Evolutionary conservation across 768 basidiomycete species (phyloP).

Genomic region (Lepiota brunneoincarnata): DNA sequence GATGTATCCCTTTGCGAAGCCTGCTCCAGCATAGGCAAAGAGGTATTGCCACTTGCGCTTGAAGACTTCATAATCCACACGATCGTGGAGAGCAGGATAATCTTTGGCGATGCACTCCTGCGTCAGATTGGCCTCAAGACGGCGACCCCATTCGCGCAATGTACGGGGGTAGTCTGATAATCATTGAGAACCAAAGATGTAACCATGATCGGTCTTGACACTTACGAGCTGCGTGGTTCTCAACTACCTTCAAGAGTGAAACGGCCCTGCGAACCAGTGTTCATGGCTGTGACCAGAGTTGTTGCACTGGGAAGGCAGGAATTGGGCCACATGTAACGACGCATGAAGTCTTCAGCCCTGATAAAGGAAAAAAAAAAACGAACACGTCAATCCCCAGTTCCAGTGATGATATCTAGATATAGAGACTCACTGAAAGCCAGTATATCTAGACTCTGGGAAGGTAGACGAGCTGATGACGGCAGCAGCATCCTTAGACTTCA

Average conservation of each 20-base stretch:
- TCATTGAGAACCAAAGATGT: neutral
- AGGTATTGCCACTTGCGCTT: constrained; percentile 83
- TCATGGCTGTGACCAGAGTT: constrained; percentile 71
- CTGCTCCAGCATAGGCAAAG: constrained; percentile 78
- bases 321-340: constrained; percentile 88
- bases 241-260: constrained; percentile 83
- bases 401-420: neutral
- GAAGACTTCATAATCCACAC: constrained; percentile 62
- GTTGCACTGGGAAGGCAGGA: constrained; percentile 86
- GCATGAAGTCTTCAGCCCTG: constrained; percentile 82
- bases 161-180: constrained; percentile 79
- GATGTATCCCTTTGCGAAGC: constrained; percentile 78
- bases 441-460: constrained; percentile 68
- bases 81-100: constrained; percentile 58
- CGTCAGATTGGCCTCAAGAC: constrained; percentile 63
- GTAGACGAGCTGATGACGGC: constrained; percentile 69
- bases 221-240: constrained; percentile 81
- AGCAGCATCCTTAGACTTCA: constrained; percentile 66
- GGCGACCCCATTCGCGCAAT: constrained; percentile 85
- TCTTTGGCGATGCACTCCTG: constrained; percentile 57
- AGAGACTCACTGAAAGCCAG: constrained; percentile 66
- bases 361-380: constrained; percentile 5
- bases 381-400: constrained; percentile 1
- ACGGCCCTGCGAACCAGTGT: constrained; percentile 64
- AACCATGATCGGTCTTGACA: constrained; percentile 10